Evolutionary conservation across 306 rosid species (phyloP), one percentile per base, ranked within the genome.

Genomic region (Ziziphus jujuba): DNA sequence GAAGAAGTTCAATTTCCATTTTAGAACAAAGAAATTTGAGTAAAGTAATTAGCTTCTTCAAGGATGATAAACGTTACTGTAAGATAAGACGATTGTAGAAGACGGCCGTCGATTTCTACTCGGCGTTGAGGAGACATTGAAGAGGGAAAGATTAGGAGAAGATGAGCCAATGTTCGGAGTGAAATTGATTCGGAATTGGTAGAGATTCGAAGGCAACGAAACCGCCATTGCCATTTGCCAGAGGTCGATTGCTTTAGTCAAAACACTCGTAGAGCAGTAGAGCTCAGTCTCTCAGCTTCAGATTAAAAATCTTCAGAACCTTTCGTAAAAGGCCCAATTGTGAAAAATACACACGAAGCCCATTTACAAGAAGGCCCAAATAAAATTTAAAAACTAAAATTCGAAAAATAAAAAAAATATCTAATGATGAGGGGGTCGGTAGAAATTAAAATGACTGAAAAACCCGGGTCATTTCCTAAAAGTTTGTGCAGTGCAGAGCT

Each of bases 11-110:
- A 43, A 10, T 23, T 13, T 72, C 28, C 59, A 51, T 25, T 20
- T 59, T 19, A 71, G 56, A 54, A 40, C 16, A 40, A 21, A 0
- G 11, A 57, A 66, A 45, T 59, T 47, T 43, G 50, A 60, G 48
- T n/a, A 5, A 12, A 14, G 28, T 45, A 44, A 65, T 60, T 15
- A 59, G 45, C 22, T 14, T 52, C 9, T 33, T 43, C 16, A 28
- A 2, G 44, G 25, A 69, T 11, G 56, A 65, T n/a, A 38, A n/a
- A 74, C 63, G 67, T 74, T 79, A 90, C 99, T 68, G 72, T 66
- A 69, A 50, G 90, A 75, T 58, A 56, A 74, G 19, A 79, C 77
- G 61, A 79, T 24, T 23, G 64, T 24, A 23, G 77, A 72, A 12
- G 82, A 62, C 19, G 77, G 72, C 6, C 74, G 50, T n/a, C 73